Conservation (phyloP, 208 protist genomes). For the Phytomonas sp. region DNA sequence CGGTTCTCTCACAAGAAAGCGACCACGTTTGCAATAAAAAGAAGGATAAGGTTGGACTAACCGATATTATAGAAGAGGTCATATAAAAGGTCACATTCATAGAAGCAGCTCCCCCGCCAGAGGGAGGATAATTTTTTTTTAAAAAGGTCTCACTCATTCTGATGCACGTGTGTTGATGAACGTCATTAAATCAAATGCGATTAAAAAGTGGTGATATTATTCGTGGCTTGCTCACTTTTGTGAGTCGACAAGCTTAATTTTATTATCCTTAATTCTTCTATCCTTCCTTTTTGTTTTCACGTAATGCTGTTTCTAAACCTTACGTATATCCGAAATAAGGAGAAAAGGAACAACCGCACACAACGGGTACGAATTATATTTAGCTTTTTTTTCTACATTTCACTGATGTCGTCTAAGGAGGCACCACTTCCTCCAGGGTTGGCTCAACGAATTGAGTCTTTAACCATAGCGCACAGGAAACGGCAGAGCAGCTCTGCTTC, state of each 20-base stretch:
- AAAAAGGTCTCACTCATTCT: not conserved
- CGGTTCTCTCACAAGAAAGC: not conserved
- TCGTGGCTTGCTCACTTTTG: not conserved
- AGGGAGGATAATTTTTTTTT: not conserved
- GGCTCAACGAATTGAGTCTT: not conserved
- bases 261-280: conserved; percentile 1
- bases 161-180: not conserved
- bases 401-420: conserved; percentile 21
- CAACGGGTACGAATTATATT: not conserved
- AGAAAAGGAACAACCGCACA: not conserved
- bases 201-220: not conserved
- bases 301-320: not conserved
- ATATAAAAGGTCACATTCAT: not conserved
- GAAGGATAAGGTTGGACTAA: not conserved
- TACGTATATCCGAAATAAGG: not conserved
- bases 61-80: not conserved
- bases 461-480: not conserved
- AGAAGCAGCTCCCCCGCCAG: not conserved
- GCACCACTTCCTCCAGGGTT: conserved; percentile 33
- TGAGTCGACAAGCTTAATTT: not conserved
- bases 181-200: not conserved
- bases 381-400: not conserved
- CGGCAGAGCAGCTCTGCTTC: not conserved
- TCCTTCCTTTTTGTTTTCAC: conserved; percentile 4
- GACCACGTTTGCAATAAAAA: not conserved